phyloP scores from a whole-genome alignment of 2,329 filamentous ascomycete species.

The Penicillium sp. region DNA sequence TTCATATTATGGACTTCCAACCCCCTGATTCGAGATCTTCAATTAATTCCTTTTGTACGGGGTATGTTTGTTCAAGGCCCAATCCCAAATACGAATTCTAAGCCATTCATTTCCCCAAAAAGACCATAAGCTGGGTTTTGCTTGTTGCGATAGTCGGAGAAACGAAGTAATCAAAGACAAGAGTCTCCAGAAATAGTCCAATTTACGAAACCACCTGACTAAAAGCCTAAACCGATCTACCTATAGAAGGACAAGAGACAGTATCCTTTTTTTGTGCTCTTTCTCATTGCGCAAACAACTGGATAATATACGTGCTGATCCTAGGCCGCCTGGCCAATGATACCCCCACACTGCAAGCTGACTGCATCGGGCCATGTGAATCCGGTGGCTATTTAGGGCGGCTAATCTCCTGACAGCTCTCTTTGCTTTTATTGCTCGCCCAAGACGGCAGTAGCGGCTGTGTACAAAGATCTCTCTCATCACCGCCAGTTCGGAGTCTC shows the following conservation, averaged over 20 bases:
- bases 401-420: conserved; percentile 22
- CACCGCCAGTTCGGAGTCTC: conserved; percentile 6
- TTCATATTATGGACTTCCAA: not conserved
- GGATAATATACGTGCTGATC: not conserved
- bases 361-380: conserved; percentile 9
- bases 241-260: not conserved
- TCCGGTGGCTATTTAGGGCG: conserved; percentile 7
- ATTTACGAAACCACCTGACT: not conserved
- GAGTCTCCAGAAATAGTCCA: not conserved
- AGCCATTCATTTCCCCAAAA: not conserved
- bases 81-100: not conserved
- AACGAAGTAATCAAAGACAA: conserved; percentile 2
- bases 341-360: not conserved
- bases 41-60: conserved; percentile 47
- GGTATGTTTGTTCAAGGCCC: not conserved
- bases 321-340: conserved; percentile 1
- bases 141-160: not conserved
- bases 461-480: conserved; percentile 17
- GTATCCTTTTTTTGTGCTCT: not conserved
- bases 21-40: not conserved
- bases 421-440: conserved; percentile 12
- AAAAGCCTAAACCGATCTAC: not conserved
- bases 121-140: not conserved
- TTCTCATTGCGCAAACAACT: not conserved
- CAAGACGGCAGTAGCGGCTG: conserved; percentile 18